Conservation (phyloP, 768 basidiomycete species). For the Amanita polypyramis region DNA sequence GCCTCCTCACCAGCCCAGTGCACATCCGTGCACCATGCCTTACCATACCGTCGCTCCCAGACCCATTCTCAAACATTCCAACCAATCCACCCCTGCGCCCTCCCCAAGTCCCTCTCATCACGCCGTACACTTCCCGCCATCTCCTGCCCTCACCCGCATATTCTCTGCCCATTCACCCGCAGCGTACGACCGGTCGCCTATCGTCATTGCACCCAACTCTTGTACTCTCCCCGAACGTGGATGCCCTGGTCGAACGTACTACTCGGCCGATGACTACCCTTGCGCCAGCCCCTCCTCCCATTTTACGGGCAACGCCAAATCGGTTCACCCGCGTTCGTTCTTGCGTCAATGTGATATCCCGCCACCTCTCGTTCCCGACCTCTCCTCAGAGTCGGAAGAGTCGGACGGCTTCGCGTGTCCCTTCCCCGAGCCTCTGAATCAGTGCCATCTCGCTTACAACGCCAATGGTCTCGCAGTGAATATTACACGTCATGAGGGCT, state of each 20-base stretch:
- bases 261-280: slow-evolving; percentile 28
- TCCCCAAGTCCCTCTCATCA: slow-evolving; percentile 17
- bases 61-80: slow-evolving; percentile 47
- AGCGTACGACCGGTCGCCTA: slow-evolving; percentile 73
- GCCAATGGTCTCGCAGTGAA: slow-evolving; percentile 19
- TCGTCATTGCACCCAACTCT: slow-evolving; percentile 58
- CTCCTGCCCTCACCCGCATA: slow-evolving; percentile 38
- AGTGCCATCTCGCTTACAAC: slow-evolving; percentile 10
- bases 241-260: slow-evolving; percentile 63
- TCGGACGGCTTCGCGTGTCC: slow-evolving; percentile 40
- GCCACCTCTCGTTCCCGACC: slow-evolving; percentile 49
- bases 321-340: slow-evolving; percentile 37
- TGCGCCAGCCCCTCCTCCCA: slow-evolving; percentile 8
- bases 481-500: slow-evolving; percentile 9
- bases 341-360: slow-evolving; percentile 11
- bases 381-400: slow-evolving; percentile 57
- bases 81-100: slow-evolving; percentile 14
- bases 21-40: not conserved
- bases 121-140: slow-evolving; percentile 43
- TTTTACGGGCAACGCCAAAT: slow-evolving; percentile 20
- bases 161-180: slow-evolving; percentile 45
- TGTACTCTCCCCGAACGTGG: slow-evolving; percentile 75
- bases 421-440: slow-evolving; percentile 18
- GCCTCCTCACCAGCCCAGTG: not conserved
- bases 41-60: slow-evolving; percentile 28